These are phyloP conservation scores for Furculomyces boomerangus DNA, from an alignment of 371 early-diverging fungal genomes.

Conservation along the genomic window DNA sequence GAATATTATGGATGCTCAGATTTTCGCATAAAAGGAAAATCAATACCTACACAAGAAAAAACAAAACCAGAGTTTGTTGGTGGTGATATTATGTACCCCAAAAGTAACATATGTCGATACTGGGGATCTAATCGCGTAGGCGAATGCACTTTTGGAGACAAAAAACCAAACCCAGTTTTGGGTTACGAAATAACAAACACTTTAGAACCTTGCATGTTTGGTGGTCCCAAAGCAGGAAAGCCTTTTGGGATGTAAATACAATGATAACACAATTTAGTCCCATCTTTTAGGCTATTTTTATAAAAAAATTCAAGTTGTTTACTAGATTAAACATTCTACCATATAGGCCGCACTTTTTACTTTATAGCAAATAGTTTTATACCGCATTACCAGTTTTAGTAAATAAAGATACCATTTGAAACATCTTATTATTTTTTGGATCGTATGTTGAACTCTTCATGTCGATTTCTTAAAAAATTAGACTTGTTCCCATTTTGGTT, in stretches of 20 bases:
- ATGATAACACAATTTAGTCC: neutral
- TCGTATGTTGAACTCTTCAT: too few relatives aligned
- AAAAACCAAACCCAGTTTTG: conserved; percentile 10
- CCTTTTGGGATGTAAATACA: conserved; percentile 13
- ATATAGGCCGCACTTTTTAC: too few relatives aligned
- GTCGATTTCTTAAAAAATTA: too few relatives aligned
- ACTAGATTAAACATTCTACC: neutral
- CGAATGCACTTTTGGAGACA: conserved; percentile 29
- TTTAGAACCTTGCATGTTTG: conserved; percentile 24
- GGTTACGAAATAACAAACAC: conserved; percentile 21
- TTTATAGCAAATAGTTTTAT: too few relatives aligned
- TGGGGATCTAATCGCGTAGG: conserved; percentile 35
- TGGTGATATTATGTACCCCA: conserved; percentile 31
- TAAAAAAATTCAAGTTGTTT: neutral
- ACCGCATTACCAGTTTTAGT: too few relatives aligned
- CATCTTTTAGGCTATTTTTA: neutral
- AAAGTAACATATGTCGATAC: conserved; percentile 31
- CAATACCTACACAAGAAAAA: conserved; percentile 3
- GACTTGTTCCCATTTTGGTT: too few relatives aligned
- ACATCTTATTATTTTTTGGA: too few relatives aligned
- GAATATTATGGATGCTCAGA: conserved; percentile 36
- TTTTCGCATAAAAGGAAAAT: conserved; percentile 27
- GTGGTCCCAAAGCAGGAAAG: conserved; percentile 8
- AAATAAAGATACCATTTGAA: too few relatives aligned
- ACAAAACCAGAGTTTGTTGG: conserved; percentile 23